Base-by-base conservation (phyloP, 164 flowering plant genomes). In the Aristolochia fimbriata region DNA sequence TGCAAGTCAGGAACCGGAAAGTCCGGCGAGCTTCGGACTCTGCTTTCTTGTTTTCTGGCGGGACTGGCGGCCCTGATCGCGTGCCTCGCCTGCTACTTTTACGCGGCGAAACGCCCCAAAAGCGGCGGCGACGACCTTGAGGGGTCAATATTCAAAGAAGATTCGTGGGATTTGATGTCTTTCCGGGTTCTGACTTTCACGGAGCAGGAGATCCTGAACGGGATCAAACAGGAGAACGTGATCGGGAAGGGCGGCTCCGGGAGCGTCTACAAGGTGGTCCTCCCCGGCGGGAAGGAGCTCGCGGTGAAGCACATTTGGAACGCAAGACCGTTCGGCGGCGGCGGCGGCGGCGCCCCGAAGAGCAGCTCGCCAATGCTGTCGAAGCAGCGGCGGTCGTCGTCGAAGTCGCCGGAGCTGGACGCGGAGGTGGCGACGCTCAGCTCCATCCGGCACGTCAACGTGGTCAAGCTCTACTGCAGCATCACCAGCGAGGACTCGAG, bases 191-290 rank as follows among this genome's bases (percentile, higher is more conserved):
- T 91, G 61, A 84, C 58, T 6, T 88, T 91, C 71, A 78, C 80
- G 0, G 96, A 91, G 62, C 84, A 78, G 30, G 88, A 91, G 65
- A 81, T 91, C 62, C 68, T 88, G 46, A 81, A 76, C 59, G 73
- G 79, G 13, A 76, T 91, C 59, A 83, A 80, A 31, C 72, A 70
- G 22, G 91, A 86, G 60, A 91, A 91, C 65, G 37, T 84, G 27
- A 86, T 91, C 15, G 97, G 97, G 4, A 78, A 74, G 57, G 96
- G 97, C 0, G 97, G 97, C 0, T 88, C 88, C 0, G 97, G 97
- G 0, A 74, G 72, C 22, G 96, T 91, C 15, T 88, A 91, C 70
- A 70, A 50, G 48, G 94, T 81, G 0, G 9, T 20, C 1, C 71
- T 84, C 27, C 53, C 58, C 0, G 73, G 74, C 58, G 95, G 87